Evolutionary conservation across 2,329 filamentous ascomycete genomes (phyloP).

Genomic region (Hymenoscyphus repandus): DNA sequence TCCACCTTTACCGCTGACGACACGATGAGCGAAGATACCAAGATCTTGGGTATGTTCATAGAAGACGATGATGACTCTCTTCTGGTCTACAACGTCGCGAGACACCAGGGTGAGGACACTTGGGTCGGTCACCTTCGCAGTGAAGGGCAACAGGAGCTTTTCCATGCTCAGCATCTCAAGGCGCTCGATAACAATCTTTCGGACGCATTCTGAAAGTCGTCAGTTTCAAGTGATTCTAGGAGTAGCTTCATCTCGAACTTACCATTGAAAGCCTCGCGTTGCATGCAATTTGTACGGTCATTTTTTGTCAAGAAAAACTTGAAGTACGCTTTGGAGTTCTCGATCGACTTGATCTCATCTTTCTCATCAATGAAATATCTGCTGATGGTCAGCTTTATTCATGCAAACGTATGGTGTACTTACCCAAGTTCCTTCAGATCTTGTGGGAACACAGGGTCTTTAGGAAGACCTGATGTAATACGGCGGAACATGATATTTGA

Average conservation of each 20-base stretch:
- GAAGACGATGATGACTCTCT: conserved; percentile 67
- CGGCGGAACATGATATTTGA: conserved; percentile 66
- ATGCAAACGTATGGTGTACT: conserved; percentile 21
- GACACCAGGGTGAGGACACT: conserved; percentile 67
- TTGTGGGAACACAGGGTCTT: conserved; percentile 60
- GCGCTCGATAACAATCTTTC: conserved; percentile 55
- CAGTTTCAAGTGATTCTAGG: conserved; percentile 3
- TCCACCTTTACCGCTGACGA: conserved; percentile 57
- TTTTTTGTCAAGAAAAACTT: conserved; percentile 70
- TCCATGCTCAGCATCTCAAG: conserved; percentile 56
- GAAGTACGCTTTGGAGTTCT: conserved; percentile 64
- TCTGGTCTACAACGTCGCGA: conserved; percentile 46
- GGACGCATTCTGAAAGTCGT: conserved; percentile 50
- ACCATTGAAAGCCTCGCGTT: conserved; percentile 72
- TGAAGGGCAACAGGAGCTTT: conserved; percentile 57
- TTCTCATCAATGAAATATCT: conserved; percentile 76
- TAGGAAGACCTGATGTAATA: conserved; percentile 61
- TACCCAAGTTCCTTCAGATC: conserved; percentile 71
- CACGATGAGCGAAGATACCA: conserved; percentile 67
- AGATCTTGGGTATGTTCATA: conserved; percentile 69
- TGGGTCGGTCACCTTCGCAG: conserved; percentile 41
- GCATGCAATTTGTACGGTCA: conserved; percentile 69
- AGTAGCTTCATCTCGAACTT: conserved; percentile 23
- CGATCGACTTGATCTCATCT: conserved; percentile 68
- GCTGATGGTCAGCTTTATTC: conserved; percentile 4